A percentile compares a stretch with the other conserved stretches of the same genome.
phyloP scores from a whole-genome alignment of 2,329 filamentous ascomycete species.

The Diplocarpon mali region DNA sequence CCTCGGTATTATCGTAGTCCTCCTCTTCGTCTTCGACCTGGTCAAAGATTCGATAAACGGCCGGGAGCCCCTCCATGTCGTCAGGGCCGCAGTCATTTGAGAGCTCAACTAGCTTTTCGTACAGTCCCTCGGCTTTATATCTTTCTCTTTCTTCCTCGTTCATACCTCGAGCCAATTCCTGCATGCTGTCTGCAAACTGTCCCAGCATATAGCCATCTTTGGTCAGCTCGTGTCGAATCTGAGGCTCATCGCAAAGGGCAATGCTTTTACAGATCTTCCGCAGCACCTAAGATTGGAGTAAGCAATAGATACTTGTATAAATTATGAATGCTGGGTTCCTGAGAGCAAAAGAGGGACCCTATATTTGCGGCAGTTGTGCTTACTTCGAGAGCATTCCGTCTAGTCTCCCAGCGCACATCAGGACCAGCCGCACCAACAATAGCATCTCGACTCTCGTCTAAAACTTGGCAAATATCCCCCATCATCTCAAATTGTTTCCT shows the following conservation, averaged over 20 bases:
- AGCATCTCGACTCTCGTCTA: conserved; percentile 3
- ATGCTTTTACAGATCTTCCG: conserved; percentile 11
- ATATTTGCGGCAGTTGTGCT: too few relatives aligned
- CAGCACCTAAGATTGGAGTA: conserved; percentile 1
- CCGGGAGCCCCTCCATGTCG: conserved; percentile 10
- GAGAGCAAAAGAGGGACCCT: background rate
- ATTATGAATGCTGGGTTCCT: background rate
- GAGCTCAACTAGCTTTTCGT: conserved; percentile 9
- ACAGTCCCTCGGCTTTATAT: conserved; percentile 10
- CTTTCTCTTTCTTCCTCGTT: conserved; percentile 3
- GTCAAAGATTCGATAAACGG: conserved; percentile 11
- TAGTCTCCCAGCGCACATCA: conserved; percentile 10
- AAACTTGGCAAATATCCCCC: conserved; percentile 3
- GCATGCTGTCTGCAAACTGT: conserved; percentile 10
- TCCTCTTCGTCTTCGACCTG: conserved; percentile 1
- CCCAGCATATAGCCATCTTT: conserved; percentile 11
- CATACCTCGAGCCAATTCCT: conserved; percentile 6
- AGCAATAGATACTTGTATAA: background rate
- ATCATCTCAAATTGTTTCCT: conserved; percentile 7
- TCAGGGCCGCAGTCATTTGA: conserved; percentile 4
- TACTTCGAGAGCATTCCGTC: conserved; percentile 7
- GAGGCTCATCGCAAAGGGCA: conserved; percentile 9
- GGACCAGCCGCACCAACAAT: conserved; percentile 9
- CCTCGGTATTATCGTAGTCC: background rate
- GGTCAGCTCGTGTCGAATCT: conserved; percentile 13